A percentile compares a stretch with the other conserved stretches of the same genome.
phyloP scores from a whole-genome alignment of 768 basidiomycete genomes.

The Rhodotorula paludigena region DNA sequence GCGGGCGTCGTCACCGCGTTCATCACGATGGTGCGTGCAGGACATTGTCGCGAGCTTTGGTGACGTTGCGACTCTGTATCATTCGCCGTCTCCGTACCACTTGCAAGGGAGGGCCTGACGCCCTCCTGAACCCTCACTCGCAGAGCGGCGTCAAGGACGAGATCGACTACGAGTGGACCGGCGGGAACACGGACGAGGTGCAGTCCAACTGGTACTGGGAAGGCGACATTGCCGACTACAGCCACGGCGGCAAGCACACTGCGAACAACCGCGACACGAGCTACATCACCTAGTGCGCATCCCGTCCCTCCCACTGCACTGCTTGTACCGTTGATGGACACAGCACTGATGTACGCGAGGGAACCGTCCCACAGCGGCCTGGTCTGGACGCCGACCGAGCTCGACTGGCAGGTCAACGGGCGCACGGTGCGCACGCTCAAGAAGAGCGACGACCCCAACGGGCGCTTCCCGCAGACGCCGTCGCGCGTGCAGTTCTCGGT shows the following conservation, averaged over 20 bases:
- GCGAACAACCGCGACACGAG: slow-evolving; percentile 22
- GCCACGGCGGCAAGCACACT: slow-evolving; percentile 9
- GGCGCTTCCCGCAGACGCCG: slow-evolving; percentile 46
- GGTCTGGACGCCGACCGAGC: slow-evolving; percentile 32
- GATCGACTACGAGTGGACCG: slow-evolving; percentile 42
- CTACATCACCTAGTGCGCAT: slow-evolving; percentile 16
- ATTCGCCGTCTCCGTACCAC: too few relatives aligned
- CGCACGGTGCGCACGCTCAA: slow-evolving; percentile 42
- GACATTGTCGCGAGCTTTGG: too few relatives aligned
- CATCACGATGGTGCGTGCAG: slow-evolving; percentile 39
- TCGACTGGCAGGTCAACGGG: slow-evolving; percentile 36
- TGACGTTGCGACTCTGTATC: too few relatives aligned
- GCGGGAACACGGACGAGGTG: slow-evolving; percentile 8
- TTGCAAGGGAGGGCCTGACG: too few relatives aligned
- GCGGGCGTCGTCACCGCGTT: slow-evolving; percentile 46
- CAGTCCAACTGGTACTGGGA: slow-evolving; percentile 27
- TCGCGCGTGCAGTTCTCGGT: slow-evolving; percentile 46
- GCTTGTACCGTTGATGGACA: too few relatives aligned
- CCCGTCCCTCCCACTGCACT: background rate
- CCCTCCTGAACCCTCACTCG: too few relatives aligned
- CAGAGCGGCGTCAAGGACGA: slow-evolving; percentile 39
- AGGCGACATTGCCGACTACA: slow-evolving; percentile 26
- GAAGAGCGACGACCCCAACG: slow-evolving; percentile 41
- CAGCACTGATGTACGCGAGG: too few relatives aligned
- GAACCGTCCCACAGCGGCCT: slow-evolving; percentile 27